Base-by-base conservation (phyloP, 1,139 yeast species). In the Geotrichum histeridarum region DNA sequence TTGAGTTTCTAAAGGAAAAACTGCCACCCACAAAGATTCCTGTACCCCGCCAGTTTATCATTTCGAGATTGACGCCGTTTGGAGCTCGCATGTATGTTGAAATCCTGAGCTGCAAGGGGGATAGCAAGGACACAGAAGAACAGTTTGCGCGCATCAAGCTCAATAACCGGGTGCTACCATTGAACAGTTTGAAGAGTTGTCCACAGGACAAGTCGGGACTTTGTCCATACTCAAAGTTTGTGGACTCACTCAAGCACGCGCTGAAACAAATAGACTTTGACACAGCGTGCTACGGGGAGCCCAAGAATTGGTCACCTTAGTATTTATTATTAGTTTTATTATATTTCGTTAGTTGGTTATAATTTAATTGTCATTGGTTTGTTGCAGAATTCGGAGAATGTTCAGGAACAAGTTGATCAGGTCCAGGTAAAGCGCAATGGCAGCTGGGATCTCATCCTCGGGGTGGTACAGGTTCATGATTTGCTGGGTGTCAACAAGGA, bases 361-460 rank as follows among this genome's bases (percentile, higher is more conserved):
- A 14, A 17, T 36, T 36, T 52, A 55, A 22, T 55, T 55, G 59
- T 79, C 78, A 51, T 74, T 70, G 61, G 76, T 73, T 64, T 73
- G 75, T 55, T 81, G 77, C 62, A 89, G 73, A 47, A 89, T 77
- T 58, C 95, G 76, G 67, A 89, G 77, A 60, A 89, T 83, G 69
- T 81, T 83, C 62, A 89, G 70, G 73, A 89, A 89, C 71, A 89
- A 77, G 71, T 89, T 89, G 70, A 89, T 75, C 49, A 89, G 78
- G 67, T 89, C 96, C 75, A 89, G 77, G 69, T 89, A 89, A 57
- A 89, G 77, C 60, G 80, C 74, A 66, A 89, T 82, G 15, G 94
- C 81, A 51, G 95, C 89, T 32, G 86, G 81, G 17, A 91, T 78
- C 63, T 88, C 95, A 63, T 90, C 96, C 61, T 87, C 96, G 58